Evolutionary conservation across 345 rosid species (phyloP).

Genomic region (Aquilaria yunnanensis): DNA sequence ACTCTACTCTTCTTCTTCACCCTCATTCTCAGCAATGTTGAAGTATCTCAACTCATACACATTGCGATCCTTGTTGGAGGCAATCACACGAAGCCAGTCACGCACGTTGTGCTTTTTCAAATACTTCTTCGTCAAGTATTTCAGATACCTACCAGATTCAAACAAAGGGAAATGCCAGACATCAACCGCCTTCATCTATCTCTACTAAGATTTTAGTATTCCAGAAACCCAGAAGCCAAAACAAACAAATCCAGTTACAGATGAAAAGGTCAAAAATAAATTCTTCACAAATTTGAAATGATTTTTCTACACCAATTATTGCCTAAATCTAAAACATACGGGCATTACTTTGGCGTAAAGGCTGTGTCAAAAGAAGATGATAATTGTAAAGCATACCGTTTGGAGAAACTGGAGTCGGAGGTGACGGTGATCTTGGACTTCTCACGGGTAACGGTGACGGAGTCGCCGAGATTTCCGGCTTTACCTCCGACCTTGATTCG

Average conservation of each 20-base stretch:
- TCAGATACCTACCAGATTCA: slow-evolving; percentile 27
- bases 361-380: too few species aligned
- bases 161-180: too few species aligned
- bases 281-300: too few species aligned
- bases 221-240: too few species aligned
- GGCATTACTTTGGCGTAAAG: neutral
- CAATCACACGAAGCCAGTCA: slow-evolving; percentile 53
- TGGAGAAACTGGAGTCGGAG: slow-evolving; percentile 55
- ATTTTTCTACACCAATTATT: too few species aligned
- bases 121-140: slow-evolving; percentile 53
- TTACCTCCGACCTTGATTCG: slow-evolving; percentile 85
- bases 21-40: slow-evolving; percentile 60
- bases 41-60: slow-evolving; percentile 45
- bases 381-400: slow-evolving; percentile 30
- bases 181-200: too few species aligned
- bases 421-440: slow-evolving; percentile 52
- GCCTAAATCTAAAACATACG: too few species aligned
- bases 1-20: slow-evolving; percentile 39
- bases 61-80: slow-evolving; percentile 43
- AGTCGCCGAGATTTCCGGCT: slow-evolving; percentile 68
- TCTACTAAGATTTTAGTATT: too few species aligned
- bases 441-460: slow-evolving; percentile 40
- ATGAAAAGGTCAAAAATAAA: too few species aligned
- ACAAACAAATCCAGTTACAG: too few species aligned
- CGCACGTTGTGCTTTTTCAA: slow-evolving; percentile 50